phyloP scores from a whole-genome alignment of 148 eudicot species.

The Diospyros lotus region DNA sequence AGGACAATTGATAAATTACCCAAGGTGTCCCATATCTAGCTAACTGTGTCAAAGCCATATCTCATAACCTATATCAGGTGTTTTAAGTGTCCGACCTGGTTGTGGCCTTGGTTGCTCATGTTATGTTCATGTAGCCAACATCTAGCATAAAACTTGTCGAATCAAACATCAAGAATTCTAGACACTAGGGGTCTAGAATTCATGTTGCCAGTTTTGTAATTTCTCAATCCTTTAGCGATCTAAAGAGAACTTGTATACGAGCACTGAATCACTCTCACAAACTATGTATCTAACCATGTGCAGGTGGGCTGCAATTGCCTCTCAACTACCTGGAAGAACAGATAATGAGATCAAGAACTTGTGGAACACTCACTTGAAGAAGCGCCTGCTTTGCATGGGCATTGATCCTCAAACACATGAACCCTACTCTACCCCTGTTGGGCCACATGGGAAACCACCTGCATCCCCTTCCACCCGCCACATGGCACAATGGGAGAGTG shows the following conservation, averaged over 20 bases:
- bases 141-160: too few relatives aligned
- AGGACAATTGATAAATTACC: too few relatives aligned
- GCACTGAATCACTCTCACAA: neutral
- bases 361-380: conserved; percentile 87
- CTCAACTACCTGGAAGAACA: conserved; percentile 87
- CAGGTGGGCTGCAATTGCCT: conserved; percentile 96
- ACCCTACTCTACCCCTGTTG: conserved; percentile 28
- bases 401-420: conserved; percentile 85
- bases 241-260: neutral
- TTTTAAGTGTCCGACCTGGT: too few relatives aligned
- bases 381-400: conserved; percentile 68
- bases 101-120: too few relatives aligned
- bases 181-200: too few relatives aligned
- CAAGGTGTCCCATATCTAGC: too few relatives aligned
- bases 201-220: too few relatives aligned
- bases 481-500: conserved; percentile 99
- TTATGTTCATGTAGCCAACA: too few relatives aligned
- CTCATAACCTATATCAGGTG: too few relatives aligned
- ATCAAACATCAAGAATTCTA: too few relatives aligned
- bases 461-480: conserved; percentile 77
- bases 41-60: too few relatives aligned
- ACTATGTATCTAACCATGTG: neutral
- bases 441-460: conserved; percentile 29
- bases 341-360: conserved; percentile 95
- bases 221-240: too few relatives aligned